Conservation (phyloP, 345 rosid genomes). For the Durio zibethinus region DNA sequence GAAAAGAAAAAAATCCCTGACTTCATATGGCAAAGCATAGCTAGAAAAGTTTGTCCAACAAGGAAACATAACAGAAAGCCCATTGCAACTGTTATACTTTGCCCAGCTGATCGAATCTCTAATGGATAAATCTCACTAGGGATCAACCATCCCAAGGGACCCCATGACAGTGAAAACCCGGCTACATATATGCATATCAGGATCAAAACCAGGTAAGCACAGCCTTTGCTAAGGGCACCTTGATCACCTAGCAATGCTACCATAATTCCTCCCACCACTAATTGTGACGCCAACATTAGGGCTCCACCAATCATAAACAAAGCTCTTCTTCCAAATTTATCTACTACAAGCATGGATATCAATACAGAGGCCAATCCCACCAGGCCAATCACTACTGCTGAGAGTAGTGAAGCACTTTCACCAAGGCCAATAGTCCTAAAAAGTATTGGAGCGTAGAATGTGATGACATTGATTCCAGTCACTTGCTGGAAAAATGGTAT, state of each 20-base stretch:
- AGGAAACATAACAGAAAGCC: conserved; percentile 19
- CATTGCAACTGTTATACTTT: conserved; percentile 54
- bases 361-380: conserved; percentile 42
- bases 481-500: conserved; percentile 76
- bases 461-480: conserved; percentile 68
- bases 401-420: conserved; percentile 55
- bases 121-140: conserved; percentile 59
- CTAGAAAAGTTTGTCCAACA: conserved; percentile 39
- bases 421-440: conserved; percentile 67
- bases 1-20: conserved; percentile 57
- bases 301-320: conserved; percentile 34
- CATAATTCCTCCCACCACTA: conserved; percentile 38
- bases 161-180: conserved; percentile 70
- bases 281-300: background rate
- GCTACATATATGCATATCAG: conserved; percentile 48
- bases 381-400: conserved; percentile 47
- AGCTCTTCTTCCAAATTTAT: conserved; percentile 48
- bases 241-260: conserved; percentile 48
- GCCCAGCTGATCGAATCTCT: conserved; percentile 56
- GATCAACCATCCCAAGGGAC: conserved; percentile 64
- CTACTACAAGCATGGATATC: conserved; percentile 56
- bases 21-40: conserved; percentile 59
- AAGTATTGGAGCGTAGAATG: conserved; percentile 67
- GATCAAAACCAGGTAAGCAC: conserved; percentile 30
- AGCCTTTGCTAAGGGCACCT: conserved; percentile 28